Base-by-base conservation (phyloP, 129 eudicot genomes). In the Flaveria trinervia region DNA sequence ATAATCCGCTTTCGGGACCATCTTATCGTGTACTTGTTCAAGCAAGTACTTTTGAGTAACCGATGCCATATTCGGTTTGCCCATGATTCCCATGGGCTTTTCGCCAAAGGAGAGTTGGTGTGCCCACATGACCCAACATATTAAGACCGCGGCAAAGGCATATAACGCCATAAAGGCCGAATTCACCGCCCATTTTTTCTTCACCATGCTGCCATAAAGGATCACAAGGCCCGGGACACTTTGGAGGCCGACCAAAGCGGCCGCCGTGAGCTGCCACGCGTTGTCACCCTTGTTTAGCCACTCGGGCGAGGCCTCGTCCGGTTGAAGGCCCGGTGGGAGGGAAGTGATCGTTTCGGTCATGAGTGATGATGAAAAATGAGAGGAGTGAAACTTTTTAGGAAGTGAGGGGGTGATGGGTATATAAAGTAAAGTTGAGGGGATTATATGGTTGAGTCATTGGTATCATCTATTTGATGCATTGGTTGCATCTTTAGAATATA, bases 111-210 rank as follows among this genome's bases (percentile, higher is more conserved):
- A 87, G 80, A 91, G 81, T 33, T 79, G 80, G 80, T 88, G 87
- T 26, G 85, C 97, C 89, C 90, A 91, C 33, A 81, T 70, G 59
- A 91, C 94, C 97, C 97, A 91, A 72, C 97, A 91, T 14, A 88
- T 73, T 72, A 91, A 79, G 66, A 77, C 97, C 0, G 90, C 78
- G 0, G 97, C 94, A 36, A 91, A 91, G 64, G 93, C 97, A 43
- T 91, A 91, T 15, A 91, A 83, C 46, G 93, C 97, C 97, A 91
- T 91, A 71, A 91, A 91, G 30, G 97, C 94, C 0, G 97, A 90
- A 59, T 90, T 90, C 11, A 90, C 96, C 0, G 92, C 96, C 96
- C 96, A 90, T 82, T 90, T 90, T 45, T 91, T 88, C 88, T 91
- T 91, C 7, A 91, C 97, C 92, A 91, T 91, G 88, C 90, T 84